Conservation (phyloP, 345 rosid species). For the Eucalyptus curtisii region DNA sequence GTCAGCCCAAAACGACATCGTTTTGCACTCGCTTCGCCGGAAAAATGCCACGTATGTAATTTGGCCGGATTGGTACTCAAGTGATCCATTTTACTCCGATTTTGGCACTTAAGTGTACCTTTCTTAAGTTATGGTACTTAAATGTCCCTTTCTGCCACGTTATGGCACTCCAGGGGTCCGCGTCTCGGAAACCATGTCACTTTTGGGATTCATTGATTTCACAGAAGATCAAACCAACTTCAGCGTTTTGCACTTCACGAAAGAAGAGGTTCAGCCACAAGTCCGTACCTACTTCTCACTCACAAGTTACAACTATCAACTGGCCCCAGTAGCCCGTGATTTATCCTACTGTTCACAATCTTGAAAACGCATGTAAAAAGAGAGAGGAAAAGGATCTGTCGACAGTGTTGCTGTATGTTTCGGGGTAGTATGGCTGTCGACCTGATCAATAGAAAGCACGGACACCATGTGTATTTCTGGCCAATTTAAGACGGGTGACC, state of each 20-base stretch:
- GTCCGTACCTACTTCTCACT: not conserved
- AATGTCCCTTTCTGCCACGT: no score
- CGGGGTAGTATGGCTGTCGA: not conserved
- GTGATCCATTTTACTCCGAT: no score
- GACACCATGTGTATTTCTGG: not conserved
- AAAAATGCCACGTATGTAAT: no score
- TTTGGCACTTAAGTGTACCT: no score
- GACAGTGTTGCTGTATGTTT: not conserved
- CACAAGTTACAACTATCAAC: not conserved
- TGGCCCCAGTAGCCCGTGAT: not conserved
- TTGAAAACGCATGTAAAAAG: not conserved
- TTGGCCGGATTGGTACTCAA: no score
- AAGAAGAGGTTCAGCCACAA: not conserved
- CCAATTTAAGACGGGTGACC: fast-evolving
- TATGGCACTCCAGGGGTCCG: no score
- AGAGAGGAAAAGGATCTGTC: not conserved
- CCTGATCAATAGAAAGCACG: fast-evolving
- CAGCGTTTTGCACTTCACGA: not conserved
- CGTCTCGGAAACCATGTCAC: not conserved
- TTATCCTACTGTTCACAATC: not conserved
- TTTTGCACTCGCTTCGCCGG: no score
- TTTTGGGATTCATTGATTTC: not conserved
- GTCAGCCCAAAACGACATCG: no score
- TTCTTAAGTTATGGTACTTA: no score
- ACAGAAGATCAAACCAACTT: not conserved